Conservation (phyloP, 345 rosid genomes). For the Brassica napus region DNA sequence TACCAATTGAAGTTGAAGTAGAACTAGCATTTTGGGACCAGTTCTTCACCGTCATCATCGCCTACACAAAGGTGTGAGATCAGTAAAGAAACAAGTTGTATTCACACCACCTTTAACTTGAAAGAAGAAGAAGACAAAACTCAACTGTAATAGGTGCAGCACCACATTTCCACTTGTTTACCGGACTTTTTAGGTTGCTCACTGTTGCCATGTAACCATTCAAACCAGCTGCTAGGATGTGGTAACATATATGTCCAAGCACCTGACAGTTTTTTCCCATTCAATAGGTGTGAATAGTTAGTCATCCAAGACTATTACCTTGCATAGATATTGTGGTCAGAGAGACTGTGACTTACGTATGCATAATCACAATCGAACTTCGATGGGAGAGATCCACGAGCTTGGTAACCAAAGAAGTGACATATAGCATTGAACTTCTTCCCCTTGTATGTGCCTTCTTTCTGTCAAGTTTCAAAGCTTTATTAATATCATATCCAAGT, state of each 20-base stretch:
- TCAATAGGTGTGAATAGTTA: background rate
- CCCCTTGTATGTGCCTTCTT: slow-evolving; percentile 89
- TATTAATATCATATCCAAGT: slow-evolving; percentile 2
- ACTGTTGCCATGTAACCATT: slow-evolving; percentile 97
- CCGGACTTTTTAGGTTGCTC: slow-evolving; percentile 86
- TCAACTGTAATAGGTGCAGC: slow-evolving; percentile 93
- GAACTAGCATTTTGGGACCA: slow-evolving; percentile 83
- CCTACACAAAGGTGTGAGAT: slow-evolving; percentile 43
- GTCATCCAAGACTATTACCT: background rate
- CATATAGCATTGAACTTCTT: slow-evolving; percentile 95
- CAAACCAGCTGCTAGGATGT: slow-evolving; percentile 89
- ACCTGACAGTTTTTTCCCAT: slow-evolving; percentile 47
- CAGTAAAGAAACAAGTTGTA: background rate
- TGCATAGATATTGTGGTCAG: background rate
- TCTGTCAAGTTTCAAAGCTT: slow-evolving; percentile 49
- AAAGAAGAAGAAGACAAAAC: slow-evolving; percentile 26
- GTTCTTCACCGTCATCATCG: slow-evolving; percentile 92
- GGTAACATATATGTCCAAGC: slow-evolving; percentile 92
- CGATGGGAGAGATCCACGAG: slow-evolving; percentile 97
- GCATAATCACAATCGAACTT: slow-evolving; percentile 98
- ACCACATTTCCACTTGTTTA: slow-evolving; percentile 94
- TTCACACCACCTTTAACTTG: background rate
- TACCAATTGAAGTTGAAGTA: slow-evolving; percentile 68
- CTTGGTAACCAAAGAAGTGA: slow-evolving; percentile 99
- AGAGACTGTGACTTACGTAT: slow-evolving; percentile 57